Conservation (phyloP, 371 early-diverging fungal genomes). For the Mortierella sp. region DNA sequence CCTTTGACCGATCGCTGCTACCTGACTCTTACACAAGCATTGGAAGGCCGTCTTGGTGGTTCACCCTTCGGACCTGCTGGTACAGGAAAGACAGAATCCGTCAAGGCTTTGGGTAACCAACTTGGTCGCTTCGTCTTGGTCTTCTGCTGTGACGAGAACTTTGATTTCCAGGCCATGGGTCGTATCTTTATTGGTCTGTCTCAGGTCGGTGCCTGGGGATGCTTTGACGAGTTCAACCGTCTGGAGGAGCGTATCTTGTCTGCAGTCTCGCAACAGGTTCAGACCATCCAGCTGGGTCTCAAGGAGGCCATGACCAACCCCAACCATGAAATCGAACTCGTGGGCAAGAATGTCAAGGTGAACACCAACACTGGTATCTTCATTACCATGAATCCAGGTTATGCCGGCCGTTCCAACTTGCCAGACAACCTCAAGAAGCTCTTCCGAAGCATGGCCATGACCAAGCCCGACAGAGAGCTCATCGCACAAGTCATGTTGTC, state of each 20-base stretch:
- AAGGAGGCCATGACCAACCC: conserved; percentile 72
- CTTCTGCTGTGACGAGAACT: conserved; percentile 99
- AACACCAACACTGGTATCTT: conserved; percentile 95
- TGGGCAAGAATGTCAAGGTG: conserved; percentile 88
- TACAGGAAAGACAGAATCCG: conserved; percentile 99
- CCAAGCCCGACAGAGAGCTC: conserved; percentile 95
- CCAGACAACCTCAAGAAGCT: conserved; percentile 99
- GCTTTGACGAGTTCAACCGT: conserved; percentile 99
- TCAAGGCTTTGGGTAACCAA: conserved; percentile 96
- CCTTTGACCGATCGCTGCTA: conserved; percentile 98
- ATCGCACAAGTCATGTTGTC: conserved; percentile 99
- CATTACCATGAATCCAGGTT: conserved; percentile 99
- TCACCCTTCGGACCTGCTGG: conserved; percentile 98
- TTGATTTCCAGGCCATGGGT: conserved; percentile 99
- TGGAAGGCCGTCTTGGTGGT: conserved; percentile 93
- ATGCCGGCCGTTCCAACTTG: conserved; percentile 97
- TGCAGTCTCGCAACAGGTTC: conserved; percentile 98
- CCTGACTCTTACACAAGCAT: conserved; percentile 96
- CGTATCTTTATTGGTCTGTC: conserved; percentile 98
- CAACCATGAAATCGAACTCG: conserved; percentile 89
- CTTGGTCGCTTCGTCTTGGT: conserved; percentile 97
- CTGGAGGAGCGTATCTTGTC: conserved; percentile 97
- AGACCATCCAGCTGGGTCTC: conserved; percentile 96
- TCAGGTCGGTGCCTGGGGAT: conserved; percentile 99
- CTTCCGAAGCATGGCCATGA: conserved; percentile 98